These are phyloP conservation scores for Picochlorum sp. DNA, from an alignment of 139 green algal genomes.

Conservation along the genomic window DNA sequence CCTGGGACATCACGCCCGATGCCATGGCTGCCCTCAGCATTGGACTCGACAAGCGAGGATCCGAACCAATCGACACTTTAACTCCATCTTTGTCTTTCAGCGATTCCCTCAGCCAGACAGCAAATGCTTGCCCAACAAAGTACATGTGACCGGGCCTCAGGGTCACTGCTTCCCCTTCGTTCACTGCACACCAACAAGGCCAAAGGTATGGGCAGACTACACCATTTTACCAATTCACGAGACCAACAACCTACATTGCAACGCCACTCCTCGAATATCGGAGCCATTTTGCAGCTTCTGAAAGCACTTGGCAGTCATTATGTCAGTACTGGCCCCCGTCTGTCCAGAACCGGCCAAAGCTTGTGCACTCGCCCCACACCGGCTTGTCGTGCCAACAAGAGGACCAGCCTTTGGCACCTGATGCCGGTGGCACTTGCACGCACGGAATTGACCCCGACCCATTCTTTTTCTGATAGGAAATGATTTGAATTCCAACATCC, in stretches of 20 bases:
- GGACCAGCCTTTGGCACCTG: too few relatives aligned
- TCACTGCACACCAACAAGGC: too few relatives aligned
- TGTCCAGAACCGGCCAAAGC: too few relatives aligned
- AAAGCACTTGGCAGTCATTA: constrained; percentile 10
- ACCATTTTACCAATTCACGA: background rate
- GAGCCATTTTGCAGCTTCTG: constrained; percentile 78
- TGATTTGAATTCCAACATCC: too few relatives aligned
- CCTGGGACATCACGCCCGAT: constrained; percentile 45
- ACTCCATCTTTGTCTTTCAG: constrained; percentile 7
- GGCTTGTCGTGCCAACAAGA: too few relatives aligned
- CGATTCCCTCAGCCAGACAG: constrained; percentile 40
- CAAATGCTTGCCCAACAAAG: constrained; percentile 75
- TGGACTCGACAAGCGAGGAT: constrained; percentile 65
- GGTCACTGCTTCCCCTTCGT: constrained; percentile 29
- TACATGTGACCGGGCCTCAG: constrained; percentile 54
- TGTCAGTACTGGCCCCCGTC: too few relatives aligned
- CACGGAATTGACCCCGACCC: too few relatives aligned
- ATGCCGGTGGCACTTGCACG: too few relatives aligned
- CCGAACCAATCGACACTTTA: constrained; percentile 46
- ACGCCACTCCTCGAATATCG: constrained; percentile 83
- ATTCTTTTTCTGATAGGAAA: too few relatives aligned
- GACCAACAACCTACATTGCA: too few relatives aligned
- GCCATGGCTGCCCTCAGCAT: constrained; percentile 37
- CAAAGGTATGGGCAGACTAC: background rate
- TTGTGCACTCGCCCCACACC: too few relatives aligned